Evolutionary conservation across 371 early-diverging fungal species (phyloP).

Genomic region (Mortierella sp.): DNA sequence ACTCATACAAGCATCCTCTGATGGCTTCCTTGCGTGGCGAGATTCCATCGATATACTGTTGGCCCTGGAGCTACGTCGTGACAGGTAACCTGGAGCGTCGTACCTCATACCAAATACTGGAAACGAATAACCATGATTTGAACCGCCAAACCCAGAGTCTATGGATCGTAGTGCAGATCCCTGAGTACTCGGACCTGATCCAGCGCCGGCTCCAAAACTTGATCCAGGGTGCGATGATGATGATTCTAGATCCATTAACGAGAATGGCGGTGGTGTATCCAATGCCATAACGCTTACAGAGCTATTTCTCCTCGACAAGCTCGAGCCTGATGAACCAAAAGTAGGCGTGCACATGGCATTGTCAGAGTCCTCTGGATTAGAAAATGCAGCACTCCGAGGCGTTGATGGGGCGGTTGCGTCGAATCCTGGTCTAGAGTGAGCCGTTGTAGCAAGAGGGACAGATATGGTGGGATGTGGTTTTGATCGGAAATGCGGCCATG

Average conservation of each 20-base stretch:
- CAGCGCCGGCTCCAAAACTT: slow-evolving; percentile 25
- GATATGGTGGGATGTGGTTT: slow-evolving; percentile 53
- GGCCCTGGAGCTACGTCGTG: slow-evolving; percentile 46
- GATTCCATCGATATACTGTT: slow-evolving; percentile 55
- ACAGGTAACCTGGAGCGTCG: slow-evolving; percentile 16
- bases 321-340: slow-evolving; percentile 32
- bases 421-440: slow-evolving; percentile 22
- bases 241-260: slow-evolving; percentile 47
- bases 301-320: slow-evolving; percentile 41
- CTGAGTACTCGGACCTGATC: slow-evolving; percentile 7
- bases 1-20: slow-evolving; percentile 51
- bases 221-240: slow-evolving; percentile 30
- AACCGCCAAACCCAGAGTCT: slow-evolving; percentile 13
- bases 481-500: slow-evolving; percentile 47
- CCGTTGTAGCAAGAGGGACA: slow-evolving; percentile 30
- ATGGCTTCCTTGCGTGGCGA: slow-evolving; percentile 40
- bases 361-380: slow-evolving; percentile 46
- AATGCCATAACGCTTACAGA: slow-evolving; percentile 51
- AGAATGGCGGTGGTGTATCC: slow-evolving; percentile 52
- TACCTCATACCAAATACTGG: slow-evolving; percentile 38
- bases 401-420: slow-evolving; percentile 43
- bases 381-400: slow-evolving; percentile 38
- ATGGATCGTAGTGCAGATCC: slow-evolving; percentile 9
- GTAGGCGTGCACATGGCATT: slow-evolving; percentile 56
- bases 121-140: slow-evolving; percentile 30